phyloP scores from a whole-genome alignment of 192 early-diverging fungal species.

The Coemansia sp. region DNA sequence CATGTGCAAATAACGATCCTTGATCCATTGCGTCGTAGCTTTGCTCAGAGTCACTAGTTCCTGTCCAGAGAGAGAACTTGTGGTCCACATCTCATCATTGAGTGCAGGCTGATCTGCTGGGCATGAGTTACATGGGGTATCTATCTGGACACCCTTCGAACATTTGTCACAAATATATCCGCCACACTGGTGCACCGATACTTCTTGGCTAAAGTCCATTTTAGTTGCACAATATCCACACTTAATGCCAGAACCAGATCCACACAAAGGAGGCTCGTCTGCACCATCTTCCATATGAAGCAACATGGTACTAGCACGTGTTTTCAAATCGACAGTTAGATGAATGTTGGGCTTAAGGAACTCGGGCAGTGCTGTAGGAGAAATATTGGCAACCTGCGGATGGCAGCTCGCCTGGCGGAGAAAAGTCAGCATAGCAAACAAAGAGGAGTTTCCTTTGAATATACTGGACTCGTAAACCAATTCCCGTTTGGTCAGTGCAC shows the following conservation, averaged over 20 bases:
- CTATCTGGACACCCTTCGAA: neutral
- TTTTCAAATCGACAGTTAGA: neutral
- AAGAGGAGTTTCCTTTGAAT: no score
- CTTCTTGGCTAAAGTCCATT: neutral
- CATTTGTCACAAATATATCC: neutral
- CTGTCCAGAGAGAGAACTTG: neutral
- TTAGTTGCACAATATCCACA: neutral
- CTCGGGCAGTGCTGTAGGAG: neutral
- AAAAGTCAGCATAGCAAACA: constrained; percentile 20
- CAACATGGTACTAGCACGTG: neutral
- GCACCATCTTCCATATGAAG: neutral
- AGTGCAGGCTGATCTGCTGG: neutral
- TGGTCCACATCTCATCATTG: neutral
- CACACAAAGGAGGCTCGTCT: neutral
- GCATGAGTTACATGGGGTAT: neutral
- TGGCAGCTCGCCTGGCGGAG: neutral
- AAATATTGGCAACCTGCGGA: neutral
- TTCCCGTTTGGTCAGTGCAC: constrained; percentile 22
- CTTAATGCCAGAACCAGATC: neutral
- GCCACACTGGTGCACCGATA: neutral
- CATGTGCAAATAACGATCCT: neutral
- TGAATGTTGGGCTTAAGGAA: neutral
- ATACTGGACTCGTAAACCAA: no score
- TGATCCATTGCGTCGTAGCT: neutral
- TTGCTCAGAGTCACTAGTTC: no score